Base-by-base conservation (phyloP, 176 grass and related monocot genomes). In the Panicum miliaceum region DNA sequence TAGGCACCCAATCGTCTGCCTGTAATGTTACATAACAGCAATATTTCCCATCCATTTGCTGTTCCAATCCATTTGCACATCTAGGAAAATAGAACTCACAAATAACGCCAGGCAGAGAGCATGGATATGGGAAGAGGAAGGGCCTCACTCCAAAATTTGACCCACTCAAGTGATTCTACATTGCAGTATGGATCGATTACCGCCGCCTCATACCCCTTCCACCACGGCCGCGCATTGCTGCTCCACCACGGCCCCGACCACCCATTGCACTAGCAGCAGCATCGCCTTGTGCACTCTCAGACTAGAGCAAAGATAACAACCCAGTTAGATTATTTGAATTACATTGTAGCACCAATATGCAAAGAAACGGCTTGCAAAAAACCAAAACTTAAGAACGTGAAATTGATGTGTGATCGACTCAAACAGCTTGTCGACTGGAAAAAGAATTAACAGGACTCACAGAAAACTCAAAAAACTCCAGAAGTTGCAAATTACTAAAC, bases 201-300 rank as follows among this genome's bases (percentile, higher is more conserved):
- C 91, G 85, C 48, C 91, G 71, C 73, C 91, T 76, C 91, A 94
- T 94, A 34, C 91, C 91, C 68, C 91, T 81, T 68, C 91, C 91
- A 45, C 91, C 91, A 14, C 91, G 88, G 38, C 91, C 91, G 12
- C 91, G 81, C 41, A 93, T 78, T 4, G 71, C 82, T 22, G 78
- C 80, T 36, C 83, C 89, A 47, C 89, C 92, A 35, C 83, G 89
- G 16, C 79, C 65, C 42, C 86, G 92, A 13, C 94, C 94, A 64
- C 69, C 92, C 94, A 97, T 97, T 10, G 42, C 42, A 10, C 42
- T 45, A 13, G 92, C 92, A 69, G 95, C 95, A 19, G 95, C 95
- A 18, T 97, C 95, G 46, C 95, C 95, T 91, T 97, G 95, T 23
- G 95, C 95, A 25, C 95, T 94, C 82, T 97, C 95, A 42, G 95